Percentiles rank a stretch among this genome's conserved stretches.
Conservation (phyloP, 148 eudicot genomes). For the Arbutus unedo region DNA sequence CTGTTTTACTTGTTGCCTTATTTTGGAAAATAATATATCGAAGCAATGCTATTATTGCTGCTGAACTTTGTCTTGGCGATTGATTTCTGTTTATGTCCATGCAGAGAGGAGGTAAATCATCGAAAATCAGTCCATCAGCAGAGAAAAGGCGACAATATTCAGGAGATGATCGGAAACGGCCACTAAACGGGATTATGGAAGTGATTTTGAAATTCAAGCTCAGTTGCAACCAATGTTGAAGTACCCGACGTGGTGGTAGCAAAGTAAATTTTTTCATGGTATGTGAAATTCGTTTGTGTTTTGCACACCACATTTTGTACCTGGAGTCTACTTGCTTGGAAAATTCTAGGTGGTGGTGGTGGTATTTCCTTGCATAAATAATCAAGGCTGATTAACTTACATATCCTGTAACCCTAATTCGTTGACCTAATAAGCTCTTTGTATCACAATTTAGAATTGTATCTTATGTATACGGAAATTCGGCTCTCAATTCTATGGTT, state of each 20-base stretch:
- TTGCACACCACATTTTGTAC: conserved; percentile 2
- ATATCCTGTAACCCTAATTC: not conserved
- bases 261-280: not conserved
- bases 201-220: not conserved
- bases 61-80: not conserved
- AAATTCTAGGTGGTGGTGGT: not conserved
- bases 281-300: conserved; percentile 8
- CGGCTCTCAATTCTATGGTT: not conserved
- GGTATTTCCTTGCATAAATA: not conserved
- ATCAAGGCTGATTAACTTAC: not conserved
- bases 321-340: conserved; percentile 9
- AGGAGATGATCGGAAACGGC: conserved; percentile 22
- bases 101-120: conserved; percentile 43
- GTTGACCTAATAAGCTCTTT: not conserved
- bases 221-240: not conserved
- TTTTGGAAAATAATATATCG: not conserved
- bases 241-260: not conserved
- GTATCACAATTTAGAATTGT: not conserved
- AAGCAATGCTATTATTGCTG: not conserved
- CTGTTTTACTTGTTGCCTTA: not conserved
- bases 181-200: conserved; percentile 18
- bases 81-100: not conserved
- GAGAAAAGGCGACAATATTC: conserved; percentile 25
- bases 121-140: conserved; percentile 26
- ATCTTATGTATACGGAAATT: not conserved